Evolutionary conservation across 257 asterid genomes (phyloP).

Genomic region (Solanum microdontum): DNA sequence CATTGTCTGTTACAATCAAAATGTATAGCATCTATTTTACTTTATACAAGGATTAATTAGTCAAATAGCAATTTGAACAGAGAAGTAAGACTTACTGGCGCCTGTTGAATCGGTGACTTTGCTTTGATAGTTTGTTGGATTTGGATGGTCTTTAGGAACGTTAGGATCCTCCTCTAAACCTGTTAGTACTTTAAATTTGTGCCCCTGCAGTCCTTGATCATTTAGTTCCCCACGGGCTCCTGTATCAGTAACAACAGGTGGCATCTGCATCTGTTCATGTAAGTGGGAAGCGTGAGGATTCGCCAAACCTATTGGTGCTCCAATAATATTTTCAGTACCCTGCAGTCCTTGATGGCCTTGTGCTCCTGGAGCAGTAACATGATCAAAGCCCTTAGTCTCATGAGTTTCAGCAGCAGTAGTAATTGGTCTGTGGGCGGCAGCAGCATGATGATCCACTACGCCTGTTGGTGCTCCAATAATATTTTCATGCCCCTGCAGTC

Average conservation of each 20-base stretch:
- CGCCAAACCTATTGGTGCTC: neutral
- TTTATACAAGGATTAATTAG: neutral
- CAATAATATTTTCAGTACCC: constrained; percentile 5
- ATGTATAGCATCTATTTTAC: neutral
- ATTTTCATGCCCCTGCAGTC: neutral
- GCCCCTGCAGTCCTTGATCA: neutral
- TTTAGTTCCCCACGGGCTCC: neutral
- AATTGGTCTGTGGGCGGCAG: neutral
- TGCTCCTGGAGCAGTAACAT: neutral
- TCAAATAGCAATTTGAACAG: neutral
- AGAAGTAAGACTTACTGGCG: constrained; percentile 13
- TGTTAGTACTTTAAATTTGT: constrained; percentile 1
- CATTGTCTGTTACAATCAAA: constrained; percentile 23
- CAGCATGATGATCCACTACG: constrained; percentile 1
- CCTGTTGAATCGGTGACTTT: constrained; percentile 52
- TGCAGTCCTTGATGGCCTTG: neutral
- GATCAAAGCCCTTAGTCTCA: neutral
- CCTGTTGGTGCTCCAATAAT: constrained; percentile 14
- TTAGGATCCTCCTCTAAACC: constrained; percentile 40
- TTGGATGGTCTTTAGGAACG: neutral
- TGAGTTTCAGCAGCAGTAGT: neutral
- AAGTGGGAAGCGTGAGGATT: neutral
- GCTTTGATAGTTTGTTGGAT: constrained; percentile 34
- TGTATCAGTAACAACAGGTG: neutral
- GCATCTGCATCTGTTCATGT: neutral